Evolutionary conservation across 2,329 filamentous ascomycete species (phyloP), one percentile per base, ranked within the genome.

Genomic region (Leptodontidium sp.): DNA sequence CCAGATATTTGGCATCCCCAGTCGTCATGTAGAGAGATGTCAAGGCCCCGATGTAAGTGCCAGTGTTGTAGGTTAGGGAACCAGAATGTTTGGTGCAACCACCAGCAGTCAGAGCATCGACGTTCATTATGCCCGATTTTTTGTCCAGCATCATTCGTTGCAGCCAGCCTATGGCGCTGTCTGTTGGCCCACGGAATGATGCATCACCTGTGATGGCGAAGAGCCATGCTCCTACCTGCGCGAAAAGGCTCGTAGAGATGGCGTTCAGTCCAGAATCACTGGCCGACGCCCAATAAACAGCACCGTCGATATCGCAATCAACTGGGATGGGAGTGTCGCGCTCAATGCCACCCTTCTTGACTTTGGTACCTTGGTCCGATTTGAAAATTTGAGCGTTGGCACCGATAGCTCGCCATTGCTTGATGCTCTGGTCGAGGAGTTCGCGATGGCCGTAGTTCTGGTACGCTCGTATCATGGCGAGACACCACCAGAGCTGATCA

Each of bases 401-500:
- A 4, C 62, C 65, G 35, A 72, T 69, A 26, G 58, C 61, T n/a
- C 64, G 35, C 66, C 68, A 72, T 29, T 68, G 68, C 29, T 65
- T 59, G 45, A 67, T 59, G 4, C 57, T 45, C 50, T 70, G 65
- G 38, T 57, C 52, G 7, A 66, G 38, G n/a, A 66, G 57, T 14
- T 64, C 58, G 40, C 26, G 14, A 38, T 65, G 55, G 1, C 64
- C 66, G 49, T 70, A 70, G 15, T 61, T 66, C 40, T 70, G 55
- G 55, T 66, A 70, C 11, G 68, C 68, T 12, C 69, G 62, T 15
- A 70, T 38, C 66, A 68, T 68, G 40, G 70, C 68, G 7, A 72
- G 66, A 26, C 68, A 65, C 70, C 70, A 72, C 70, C 70, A 72
- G 26, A 72, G 47, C 24, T 61, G 61, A 55, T 72, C 70, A 40